These are phyloP conservation scores for Andrographis paniculata DNA, from an alignment of 305 asterid genomes.

Conservation along the genomic window DNA sequence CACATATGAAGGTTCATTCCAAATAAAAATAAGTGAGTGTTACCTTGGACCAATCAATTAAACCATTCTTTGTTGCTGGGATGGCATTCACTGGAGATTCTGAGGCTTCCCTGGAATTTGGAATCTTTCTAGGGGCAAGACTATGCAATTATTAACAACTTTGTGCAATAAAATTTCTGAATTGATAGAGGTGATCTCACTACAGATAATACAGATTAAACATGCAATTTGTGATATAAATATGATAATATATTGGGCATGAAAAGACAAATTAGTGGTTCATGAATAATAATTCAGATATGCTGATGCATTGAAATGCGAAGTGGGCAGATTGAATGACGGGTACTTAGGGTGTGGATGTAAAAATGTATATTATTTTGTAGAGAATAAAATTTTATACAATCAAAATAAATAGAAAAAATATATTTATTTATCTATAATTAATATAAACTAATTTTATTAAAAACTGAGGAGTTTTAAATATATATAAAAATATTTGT, in stretches of 20 bases:
- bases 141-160: slow-evolving; percentile 13
- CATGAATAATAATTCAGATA: slow-evolving; percentile 1
- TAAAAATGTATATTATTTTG: not conserved
- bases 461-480: no score
- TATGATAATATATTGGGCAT: slow-evolving; percentile 5
- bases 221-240: not conserved
- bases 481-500: no score
- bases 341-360: not conserved
- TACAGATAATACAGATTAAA: slow-evolving; percentile 11
- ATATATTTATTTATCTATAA: no score
- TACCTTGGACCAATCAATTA: slow-evolving; percentile 96
- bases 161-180: not conserved
- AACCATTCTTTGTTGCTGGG: slow-evolving; percentile 69
- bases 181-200: slow-evolving; percentile 9
- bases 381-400: no score
- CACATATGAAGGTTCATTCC: not conserved
- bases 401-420: no score
- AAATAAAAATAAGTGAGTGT: slow-evolving; percentile 15
- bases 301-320: not conserved
- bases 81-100: slow-evolving; percentile 65
- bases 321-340: slow-evolving; percentile 2
- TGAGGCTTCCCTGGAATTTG: slow-evolving; percentile 50
- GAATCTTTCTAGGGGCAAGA: slow-evolving; percentile 47
- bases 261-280: slow-evolving; percentile 2
- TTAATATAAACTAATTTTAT: no score